Evolutionary conservation across 495 filamentous ascomycete species (phyloP).

Genomic region (Umbilicaria muhlenbergii): DNA sequence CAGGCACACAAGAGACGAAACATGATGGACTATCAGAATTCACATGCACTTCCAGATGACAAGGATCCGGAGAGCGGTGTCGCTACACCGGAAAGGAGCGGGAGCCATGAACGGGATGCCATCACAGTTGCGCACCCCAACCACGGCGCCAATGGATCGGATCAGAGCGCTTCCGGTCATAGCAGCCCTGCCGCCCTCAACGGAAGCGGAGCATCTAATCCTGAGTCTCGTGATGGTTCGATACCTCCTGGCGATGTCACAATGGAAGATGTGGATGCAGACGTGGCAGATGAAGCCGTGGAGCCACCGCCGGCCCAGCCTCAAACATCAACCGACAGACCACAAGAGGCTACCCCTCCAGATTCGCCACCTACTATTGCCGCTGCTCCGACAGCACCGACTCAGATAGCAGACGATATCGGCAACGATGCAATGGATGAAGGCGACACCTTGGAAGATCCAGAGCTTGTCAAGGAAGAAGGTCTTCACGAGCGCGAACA

Average conservation of each 20-base stretch:
- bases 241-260: slow-evolving; percentile 23
- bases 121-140: slow-evolving; percentile 36
- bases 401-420: slow-evolving; percentile 5
- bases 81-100: slow-evolving; percentile 29
- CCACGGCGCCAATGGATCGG: slow-evolving; percentile 29
- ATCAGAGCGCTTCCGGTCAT: slow-evolving; percentile 29
- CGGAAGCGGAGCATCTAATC: slow-evolving; percentile 22
- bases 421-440: slow-evolving; percentile 14
- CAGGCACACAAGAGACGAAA: slow-evolving; percentile 39
- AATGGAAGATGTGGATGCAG: slow-evolving; percentile 43
- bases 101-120: slow-evolving; percentile 13
- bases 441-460: slow-evolving; percentile 21
- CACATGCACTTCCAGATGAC: slow-evolving; percentile 44
- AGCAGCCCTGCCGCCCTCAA: slow-evolving; percentile 25
- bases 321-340: slow-evolving; percentile 8
- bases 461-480: slow-evolving; percentile 13
- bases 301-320: slow-evolving; percentile 16
- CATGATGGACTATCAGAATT: slow-evolving; percentile 56
- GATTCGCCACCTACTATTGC: slow-evolving; percentile 14
- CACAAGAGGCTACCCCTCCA: slow-evolving; percentile 19
- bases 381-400: slow-evolving; percentile 8
- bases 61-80: slow-evolving; percentile 44
- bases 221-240: slow-evolving; percentile 23
- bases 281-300: slow-evolving; percentile 43
- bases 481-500: slow-evolving; percentile 13